phyloP scores from a whole-genome alignment of 1,139 yeast species.

The Kodamaea plutei region DNA sequence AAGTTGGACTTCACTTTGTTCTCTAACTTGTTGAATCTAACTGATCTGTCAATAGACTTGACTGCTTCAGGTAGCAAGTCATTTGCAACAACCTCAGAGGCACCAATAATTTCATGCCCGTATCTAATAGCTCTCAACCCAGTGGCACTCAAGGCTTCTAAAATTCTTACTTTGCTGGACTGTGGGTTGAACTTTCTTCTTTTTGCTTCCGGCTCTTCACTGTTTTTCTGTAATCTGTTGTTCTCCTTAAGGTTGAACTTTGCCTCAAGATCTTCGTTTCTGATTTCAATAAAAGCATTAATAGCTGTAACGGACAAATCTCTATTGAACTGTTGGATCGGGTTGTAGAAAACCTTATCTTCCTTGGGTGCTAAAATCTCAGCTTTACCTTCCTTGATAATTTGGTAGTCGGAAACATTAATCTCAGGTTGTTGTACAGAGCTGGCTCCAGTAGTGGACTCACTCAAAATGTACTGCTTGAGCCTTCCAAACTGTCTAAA shows the following conservation, averaged over 20 bases:
- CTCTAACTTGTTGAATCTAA: conserved; percentile 57
- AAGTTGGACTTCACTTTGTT: conserved; percentile 56
- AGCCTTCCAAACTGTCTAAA: conserved; percentile 5
- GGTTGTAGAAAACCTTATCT: conserved; percentile 88
- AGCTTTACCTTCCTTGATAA: conserved; percentile 78
- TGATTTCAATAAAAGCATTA: conserved; percentile 72
- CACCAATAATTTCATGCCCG: conserved; percentile 81
- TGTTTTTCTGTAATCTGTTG: conserved; percentile 18
- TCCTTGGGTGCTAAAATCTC: conserved; percentile 71
- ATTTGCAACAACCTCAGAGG: conserved; percentile 74
- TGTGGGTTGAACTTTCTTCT: conserved; percentile 7
- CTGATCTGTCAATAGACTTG: conserved; percentile 68
- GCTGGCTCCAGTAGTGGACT: conserved; percentile 13
- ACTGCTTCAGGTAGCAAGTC: conserved; percentile 87
- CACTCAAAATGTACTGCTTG: conserved; percentile 7
- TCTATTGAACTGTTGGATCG: conserved; percentile 93
- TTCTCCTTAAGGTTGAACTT: conserved; percentile 23
- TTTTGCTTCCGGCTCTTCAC: conserved; percentile 12
- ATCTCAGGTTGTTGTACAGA: conserved; percentile 2
- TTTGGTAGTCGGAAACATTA: conserved; percentile 32
- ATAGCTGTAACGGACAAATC: conserved; percentile 85
- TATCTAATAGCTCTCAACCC: conserved; percentile 92
- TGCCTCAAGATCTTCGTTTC: conserved; percentile 28
- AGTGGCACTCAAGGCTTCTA: conserved; percentile 93
- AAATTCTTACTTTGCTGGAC: conserved; percentile 26